These are phyloP conservation scores for Rhytidhysteron rufulum DNA, from an alignment of 2,329 filamentous ascomycete species.

Conservation along the genomic window DNA sequence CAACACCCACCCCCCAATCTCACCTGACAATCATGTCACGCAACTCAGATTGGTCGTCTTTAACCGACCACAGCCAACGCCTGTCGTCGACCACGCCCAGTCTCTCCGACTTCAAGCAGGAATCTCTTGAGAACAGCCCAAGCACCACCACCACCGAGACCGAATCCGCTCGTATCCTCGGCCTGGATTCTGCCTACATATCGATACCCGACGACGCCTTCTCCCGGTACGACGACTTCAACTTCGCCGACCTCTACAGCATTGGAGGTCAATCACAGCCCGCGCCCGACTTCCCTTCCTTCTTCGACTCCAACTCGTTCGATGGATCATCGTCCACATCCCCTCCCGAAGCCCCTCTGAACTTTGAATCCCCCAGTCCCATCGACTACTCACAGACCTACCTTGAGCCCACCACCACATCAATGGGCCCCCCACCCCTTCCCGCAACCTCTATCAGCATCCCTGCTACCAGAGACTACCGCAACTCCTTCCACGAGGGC, in stretches of 20 bases:
- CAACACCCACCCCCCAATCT: no score
- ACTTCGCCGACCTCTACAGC: background rate
- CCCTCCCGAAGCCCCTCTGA: background rate
- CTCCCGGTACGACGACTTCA: background rate
- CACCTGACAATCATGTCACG: no score
- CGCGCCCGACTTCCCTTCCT: background rate
- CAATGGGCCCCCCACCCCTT: no score
- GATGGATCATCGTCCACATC: background rate
- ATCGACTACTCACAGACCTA: background rate
- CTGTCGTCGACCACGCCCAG: no score
- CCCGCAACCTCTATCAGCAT: no score
- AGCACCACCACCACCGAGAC: background rate
- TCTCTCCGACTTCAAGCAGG: no score
- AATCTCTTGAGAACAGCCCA: no score
- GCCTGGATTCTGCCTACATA: background rate
- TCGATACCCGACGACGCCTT: background rate
- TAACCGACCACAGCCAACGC: no score
- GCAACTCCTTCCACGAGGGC: background rate
- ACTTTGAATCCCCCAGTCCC: no score
- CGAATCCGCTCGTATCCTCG: background rate
- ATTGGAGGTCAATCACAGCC: background rate
- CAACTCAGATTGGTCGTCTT: no score
- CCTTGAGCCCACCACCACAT: no score
- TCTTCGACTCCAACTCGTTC: background rate
- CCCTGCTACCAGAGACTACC: no score